A percentile compares a stretch with the other conserved stretches of the same genome.
phyloP scores from a whole-genome alignment of 352 stramenopile species.

The Thalassiosira mediterranea region DNA sequence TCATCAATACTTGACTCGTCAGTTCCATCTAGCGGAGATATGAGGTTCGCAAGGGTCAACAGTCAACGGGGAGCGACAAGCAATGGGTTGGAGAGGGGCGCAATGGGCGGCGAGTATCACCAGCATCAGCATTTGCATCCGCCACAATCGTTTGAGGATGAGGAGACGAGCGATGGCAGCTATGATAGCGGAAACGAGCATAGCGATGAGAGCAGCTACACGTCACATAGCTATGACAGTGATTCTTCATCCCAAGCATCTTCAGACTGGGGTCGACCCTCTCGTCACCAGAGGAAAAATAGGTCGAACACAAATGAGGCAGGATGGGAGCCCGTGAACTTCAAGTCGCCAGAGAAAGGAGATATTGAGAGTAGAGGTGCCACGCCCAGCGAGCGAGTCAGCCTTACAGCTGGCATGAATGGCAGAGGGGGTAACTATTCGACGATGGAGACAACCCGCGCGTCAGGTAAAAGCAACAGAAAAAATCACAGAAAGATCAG shows the following conservation, averaged over 20 bases:
- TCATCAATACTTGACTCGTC: too few species aligned
- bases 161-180: conserved; percentile 26
- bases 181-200: conserved; percentile 11
- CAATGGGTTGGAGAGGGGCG: too few species aligned
- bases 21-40: too few species aligned
- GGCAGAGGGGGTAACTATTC: conserved; percentile 22
- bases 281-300: background rate
- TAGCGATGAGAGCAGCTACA: conserved; percentile 22
- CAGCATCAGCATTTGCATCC: background rate
- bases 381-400: conserved; percentile 5
- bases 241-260: conserved; percentile 1
- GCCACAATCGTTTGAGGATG: background rate
- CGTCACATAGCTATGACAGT: conserved; percentile 13
- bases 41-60: too few species aligned
- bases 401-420: too few species aligned
- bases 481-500: conserved; percentile 6
- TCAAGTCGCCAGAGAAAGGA: too few species aligned
- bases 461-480: background rate
- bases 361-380: conserved; percentile 2
- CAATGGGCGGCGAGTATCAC: background rate
- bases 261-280: background rate
- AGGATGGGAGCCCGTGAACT: too few species aligned
- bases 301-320: too few species aligned
- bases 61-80: too few species aligned
- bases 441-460: conserved; percentile 5